Evolutionary conservation across 495 filamentous ascomycete species (phyloP).

Genomic region (Hypoxylon intermedium): DNA sequence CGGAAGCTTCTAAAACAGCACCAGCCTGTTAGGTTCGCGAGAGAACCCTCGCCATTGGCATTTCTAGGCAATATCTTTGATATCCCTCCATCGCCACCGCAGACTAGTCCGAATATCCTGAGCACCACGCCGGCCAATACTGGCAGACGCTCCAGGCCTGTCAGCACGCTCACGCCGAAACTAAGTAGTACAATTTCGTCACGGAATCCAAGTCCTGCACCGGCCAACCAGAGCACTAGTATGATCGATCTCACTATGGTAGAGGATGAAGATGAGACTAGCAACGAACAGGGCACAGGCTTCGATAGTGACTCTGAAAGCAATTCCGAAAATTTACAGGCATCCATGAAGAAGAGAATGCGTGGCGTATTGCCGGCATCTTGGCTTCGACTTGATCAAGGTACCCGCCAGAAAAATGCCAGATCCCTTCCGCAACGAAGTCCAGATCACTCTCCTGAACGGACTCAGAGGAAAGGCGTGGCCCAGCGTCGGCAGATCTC

Average conservation of each 20-base stretch:
- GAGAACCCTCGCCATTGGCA: constrained; percentile 8
- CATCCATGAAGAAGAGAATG: constrained; percentile 60
- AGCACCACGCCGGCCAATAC: constrained; percentile 18
- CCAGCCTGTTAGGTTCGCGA: constrained; percentile 17
- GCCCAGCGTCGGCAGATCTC: constrained; percentile 51
- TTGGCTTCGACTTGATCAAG: constrained; percentile 77
- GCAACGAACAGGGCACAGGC: constrained; percentile 17
- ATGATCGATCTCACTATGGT: constrained; percentile 38
- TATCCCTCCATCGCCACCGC: constrained; percentile 40
- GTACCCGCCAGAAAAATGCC: constrained; percentile 36
- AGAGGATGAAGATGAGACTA: constrained; percentile 20
- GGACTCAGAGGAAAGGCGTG: constrained; percentile 60
- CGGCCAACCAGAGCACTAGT: constrained; percentile 28
- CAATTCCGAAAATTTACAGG: constrained; percentile 53
- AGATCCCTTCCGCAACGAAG: constrained; percentile 47
- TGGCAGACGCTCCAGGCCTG: constrained; percentile 6
- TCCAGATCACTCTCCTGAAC: constrained; percentile 44
- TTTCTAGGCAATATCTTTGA: constrained; percentile 30
- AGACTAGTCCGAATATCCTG: constrained; percentile 35
- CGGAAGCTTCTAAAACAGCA: constrained; percentile 29
- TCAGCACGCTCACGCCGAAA: constrained; percentile 28
- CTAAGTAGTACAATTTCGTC: constrained; percentile 35
- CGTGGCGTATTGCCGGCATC: constrained; percentile 91
- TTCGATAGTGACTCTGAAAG: constrained; percentile 45
- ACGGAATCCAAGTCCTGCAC: constrained; percentile 35